These are phyloP conservation scores for Pseudocercospora musae DNA, from an alignment of 2,329 filamentous ascomycete genomes.

Conservation along the genomic window DNA sequence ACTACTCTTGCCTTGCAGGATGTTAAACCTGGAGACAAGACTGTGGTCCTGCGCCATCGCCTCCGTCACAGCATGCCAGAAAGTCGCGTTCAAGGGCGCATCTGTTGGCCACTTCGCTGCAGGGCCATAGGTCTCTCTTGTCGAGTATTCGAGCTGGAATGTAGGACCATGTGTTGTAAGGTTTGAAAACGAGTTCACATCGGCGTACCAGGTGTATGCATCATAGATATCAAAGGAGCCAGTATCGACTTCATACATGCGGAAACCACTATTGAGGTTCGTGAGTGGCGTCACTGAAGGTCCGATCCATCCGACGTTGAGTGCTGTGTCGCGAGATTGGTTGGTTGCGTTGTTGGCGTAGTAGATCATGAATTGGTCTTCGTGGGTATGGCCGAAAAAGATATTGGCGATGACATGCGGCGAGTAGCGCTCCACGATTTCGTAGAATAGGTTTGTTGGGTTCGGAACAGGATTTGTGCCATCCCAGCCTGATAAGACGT, in stretches of 20 bases:
- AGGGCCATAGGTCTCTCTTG: constrained; percentile 48
- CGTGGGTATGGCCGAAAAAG: constrained; percentile 56
- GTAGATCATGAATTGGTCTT: constrained; percentile 55
- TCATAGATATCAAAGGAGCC: constrained; percentile 53
- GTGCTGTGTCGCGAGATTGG: constrained; percentile 39
- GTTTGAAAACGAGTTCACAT: constrained; percentile 45
- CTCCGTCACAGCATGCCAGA: constrained; percentile 58
- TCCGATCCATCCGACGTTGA: constrained; percentile 52
- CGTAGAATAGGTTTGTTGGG: constrained; percentile 54
- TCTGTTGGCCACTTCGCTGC: constrained; percentile 45
- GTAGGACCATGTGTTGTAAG: constrained; percentile 46
- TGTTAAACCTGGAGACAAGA: constrained; percentile 52
- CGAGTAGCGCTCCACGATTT: constrained; percentile 54
- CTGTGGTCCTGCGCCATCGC: constrained; percentile 52
- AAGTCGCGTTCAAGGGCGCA: constrained; percentile 56
- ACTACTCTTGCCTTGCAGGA: constrained; percentile 52
- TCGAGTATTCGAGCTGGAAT: constrained; percentile 52
- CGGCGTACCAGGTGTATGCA: constrained; percentile 53
- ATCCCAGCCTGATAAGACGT: constrained; percentile 57
- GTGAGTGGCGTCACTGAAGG: constrained; percentile 54
- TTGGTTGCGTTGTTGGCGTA: constrained; percentile 49
- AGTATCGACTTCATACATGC: constrained; percentile 56
- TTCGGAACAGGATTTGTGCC: constrained; percentile 53
- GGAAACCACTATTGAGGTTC: constrained; percentile 53
- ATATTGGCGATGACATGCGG: constrained; percentile 55